Conservation (phyloP, 129 eudicot species). For the Lactuca sativa region DNA sequence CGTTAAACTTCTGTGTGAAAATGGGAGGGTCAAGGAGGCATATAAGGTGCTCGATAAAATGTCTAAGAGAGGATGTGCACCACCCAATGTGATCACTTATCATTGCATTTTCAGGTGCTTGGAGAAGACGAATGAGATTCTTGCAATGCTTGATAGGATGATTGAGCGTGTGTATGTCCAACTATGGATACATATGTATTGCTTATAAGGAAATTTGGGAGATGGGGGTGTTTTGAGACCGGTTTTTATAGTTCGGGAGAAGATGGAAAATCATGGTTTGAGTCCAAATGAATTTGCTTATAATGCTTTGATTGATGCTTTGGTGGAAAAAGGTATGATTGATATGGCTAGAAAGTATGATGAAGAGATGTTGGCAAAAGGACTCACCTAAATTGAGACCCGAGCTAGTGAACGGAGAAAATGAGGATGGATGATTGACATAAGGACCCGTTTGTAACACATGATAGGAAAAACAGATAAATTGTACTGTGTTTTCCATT, state of each 20-base stretch:
- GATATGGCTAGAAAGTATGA: conserved; percentile 91
- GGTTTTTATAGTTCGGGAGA: conserved; percentile 68
- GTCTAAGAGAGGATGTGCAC: conserved; percentile 64
- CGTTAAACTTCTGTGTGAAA: conserved; percentile 76
- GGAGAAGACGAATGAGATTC: conserved; percentile 79
- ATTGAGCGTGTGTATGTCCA: conserved; percentile 57
- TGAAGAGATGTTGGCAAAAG: conserved; percentile 84
- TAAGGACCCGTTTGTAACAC: not conserved
- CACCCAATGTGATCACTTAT: conserved; percentile 75
- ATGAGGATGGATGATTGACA: conserved; percentile 35
- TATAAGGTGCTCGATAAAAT: conserved; percentile 65
- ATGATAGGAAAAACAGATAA: not conserved
- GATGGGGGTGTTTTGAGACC: conserved; percentile 97
- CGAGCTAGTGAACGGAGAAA: conserved; percentile 42
- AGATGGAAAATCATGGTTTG: conserved; percentile 74
- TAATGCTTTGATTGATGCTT: conserved; percentile 88
- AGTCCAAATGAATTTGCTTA: conserved; percentile 86
- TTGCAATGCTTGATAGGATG: conserved; percentile 81
- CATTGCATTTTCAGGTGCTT: conserved; percentile 69
- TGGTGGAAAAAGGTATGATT: conserved; percentile 83
- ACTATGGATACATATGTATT: conserved; percentile 80
- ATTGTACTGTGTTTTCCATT: not conserved
- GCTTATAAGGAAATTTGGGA: conserved; percentile 92
- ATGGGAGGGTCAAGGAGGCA: conserved; percentile 71
- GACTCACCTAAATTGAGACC: conserved; percentile 84